Evolutionary conservation across 768 basidiomycete genomes (phyloP).

Genomic region (Mycena rebaudengoi): DNA sequence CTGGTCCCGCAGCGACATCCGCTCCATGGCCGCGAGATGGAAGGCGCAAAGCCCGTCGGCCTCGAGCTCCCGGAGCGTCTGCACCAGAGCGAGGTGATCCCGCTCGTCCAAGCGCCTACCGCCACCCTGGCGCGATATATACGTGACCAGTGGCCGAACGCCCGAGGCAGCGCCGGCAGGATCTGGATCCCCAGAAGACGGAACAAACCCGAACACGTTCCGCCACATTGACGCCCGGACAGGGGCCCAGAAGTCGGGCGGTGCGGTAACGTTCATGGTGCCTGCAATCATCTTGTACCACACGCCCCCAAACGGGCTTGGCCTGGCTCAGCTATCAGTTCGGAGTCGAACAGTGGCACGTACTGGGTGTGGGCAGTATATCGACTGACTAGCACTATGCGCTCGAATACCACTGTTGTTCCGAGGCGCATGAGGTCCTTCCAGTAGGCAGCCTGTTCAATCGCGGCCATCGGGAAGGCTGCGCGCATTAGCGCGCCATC

Average conservation of each 20-base stretch:
- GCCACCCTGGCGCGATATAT: conserved; percentile 66
- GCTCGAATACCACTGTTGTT: conserved; percentile 67
- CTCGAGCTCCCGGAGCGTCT: conserved; percentile 55
- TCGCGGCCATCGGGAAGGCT: conserved; percentile 65
- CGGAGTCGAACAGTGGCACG: too few relatives aligned
- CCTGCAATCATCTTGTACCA: conserved; percentile 50
- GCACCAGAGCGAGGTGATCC: conserved; percentile 60
- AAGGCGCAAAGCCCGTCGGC: conserved; percentile 61
- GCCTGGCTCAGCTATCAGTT: too few relatives aligned
- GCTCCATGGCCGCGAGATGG: conserved; percentile 49
- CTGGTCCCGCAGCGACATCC: conserved; percentile 67
- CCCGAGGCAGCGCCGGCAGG: neutral
- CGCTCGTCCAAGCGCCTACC: conserved; percentile 48
- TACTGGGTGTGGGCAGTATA: conserved; percentile 64
- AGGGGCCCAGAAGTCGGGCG: conserved; percentile 45
- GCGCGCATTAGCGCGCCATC: conserved; percentile 71
- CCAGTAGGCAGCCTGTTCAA: conserved; percentile 72
- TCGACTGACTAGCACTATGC: conserved; percentile 68
- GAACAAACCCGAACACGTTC: conserved; percentile 43
- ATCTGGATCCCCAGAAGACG: conserved; percentile 22
- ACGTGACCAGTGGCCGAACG: conserved; percentile 53
- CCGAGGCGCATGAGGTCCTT: conserved; percentile 56
- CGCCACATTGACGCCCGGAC: conserved; percentile 38
- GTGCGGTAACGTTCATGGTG: conserved; percentile 38
- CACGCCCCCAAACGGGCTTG: conserved; percentile 34